Evolutionary conservation across 2,329 filamentous ascomycete species (phyloP).

Genomic region (Dactylonectria estremocensis): DNA sequence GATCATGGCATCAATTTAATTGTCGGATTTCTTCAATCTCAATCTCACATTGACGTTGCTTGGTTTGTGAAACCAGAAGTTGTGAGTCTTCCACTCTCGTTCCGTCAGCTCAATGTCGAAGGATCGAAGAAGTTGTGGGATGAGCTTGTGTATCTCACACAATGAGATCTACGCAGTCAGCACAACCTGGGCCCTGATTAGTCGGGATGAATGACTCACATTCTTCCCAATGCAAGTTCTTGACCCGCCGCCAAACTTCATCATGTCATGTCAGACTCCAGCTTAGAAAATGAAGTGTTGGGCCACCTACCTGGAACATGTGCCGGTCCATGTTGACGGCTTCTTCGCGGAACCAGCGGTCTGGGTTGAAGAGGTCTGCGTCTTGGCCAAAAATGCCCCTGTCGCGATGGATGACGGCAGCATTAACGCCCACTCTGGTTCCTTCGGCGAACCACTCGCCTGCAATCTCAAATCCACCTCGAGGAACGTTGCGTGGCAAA

Average conservation of each 20-base stretch:
- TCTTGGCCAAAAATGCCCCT: conserved; percentile 24
- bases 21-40: not conserved
- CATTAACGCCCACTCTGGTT: conserved; percentile 22
- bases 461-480: not conserved
- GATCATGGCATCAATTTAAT: not conserved
- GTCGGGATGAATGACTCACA: not conserved
- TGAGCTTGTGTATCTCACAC: conserved; percentile 24
- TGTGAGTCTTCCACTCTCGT: not conserved
- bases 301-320: conserved; percentile 4
- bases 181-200: too few relatives aligned
- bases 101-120: not conserved
- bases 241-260: conserved; percentile 22
- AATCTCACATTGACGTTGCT: conserved; percentile 3
- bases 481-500: not conserved
- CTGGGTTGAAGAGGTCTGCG: conserved; percentile 24
- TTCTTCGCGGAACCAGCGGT: conserved; percentile 16
- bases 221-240: conserved; percentile 30
- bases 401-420: conserved; percentile 21
- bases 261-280: not conserved
- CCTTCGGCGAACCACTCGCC: conserved; percentile 5
- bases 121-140: conserved; percentile 14
- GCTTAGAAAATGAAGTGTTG: not conserved
- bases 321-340: conserved; percentile 19
- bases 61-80: conserved; percentile 6
- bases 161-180: conserved; percentile 13